Percentiles rank a stretch among this genome's conserved stretches.
These are phyloP conservation scores for Elsinoe perseae DNA, from an alignment of 2,329 filamentous ascomycete genomes.

Conservation along the genomic window DNA sequence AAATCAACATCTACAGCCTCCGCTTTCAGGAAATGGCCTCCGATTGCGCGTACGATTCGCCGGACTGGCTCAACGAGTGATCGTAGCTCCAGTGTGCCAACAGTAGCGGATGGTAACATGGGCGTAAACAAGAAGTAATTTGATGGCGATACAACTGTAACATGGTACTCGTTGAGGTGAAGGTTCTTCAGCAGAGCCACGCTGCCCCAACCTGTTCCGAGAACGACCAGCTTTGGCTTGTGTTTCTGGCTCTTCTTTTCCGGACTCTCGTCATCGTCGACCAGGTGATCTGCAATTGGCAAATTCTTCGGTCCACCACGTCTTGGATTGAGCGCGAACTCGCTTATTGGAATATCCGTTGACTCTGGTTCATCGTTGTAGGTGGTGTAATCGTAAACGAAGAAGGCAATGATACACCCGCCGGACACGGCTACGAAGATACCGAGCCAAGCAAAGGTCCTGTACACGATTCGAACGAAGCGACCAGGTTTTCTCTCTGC, in stretches of 20 bases:
- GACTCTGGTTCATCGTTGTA: conserved; percentile 65
- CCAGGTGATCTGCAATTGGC: conserved; percentile 76
- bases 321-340: conserved; percentile 70
- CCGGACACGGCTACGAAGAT: conserved; percentile 66
- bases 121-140: conserved; percentile 99
- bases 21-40: conserved; percentile 85
- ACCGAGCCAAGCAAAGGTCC: conserved; percentile 64
- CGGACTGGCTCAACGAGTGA: conserved; percentile 90
- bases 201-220: conserved; percentile 92
- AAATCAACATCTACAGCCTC: conserved; percentile 86
- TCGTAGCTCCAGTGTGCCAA: conserved; percentile 84
- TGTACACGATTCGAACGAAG: conserved; percentile 52
- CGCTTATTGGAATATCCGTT: conserved; percentile 73
- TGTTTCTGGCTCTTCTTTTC: conserved; percentile 64
- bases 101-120: conserved; percentile 94
- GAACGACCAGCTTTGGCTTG: conserved; percentile 85
- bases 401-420: conserved; percentile 69
- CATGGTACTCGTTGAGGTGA: conserved; percentile 85
- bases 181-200: conserved; percentile 86
- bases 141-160: conserved; percentile 86
- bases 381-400: conserved; percentile 86
- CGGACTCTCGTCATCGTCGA: conserved; percentile 79
- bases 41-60: conserved; percentile 66
- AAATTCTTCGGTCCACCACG: conserved; percentile 89
- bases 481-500: conserved; percentile 17